These are phyloP conservation scores for Malassezia yamatoensis DNA, from an alignment of 1,284 basidiomycete genomes.

Conservation along the genomic window DNA sequence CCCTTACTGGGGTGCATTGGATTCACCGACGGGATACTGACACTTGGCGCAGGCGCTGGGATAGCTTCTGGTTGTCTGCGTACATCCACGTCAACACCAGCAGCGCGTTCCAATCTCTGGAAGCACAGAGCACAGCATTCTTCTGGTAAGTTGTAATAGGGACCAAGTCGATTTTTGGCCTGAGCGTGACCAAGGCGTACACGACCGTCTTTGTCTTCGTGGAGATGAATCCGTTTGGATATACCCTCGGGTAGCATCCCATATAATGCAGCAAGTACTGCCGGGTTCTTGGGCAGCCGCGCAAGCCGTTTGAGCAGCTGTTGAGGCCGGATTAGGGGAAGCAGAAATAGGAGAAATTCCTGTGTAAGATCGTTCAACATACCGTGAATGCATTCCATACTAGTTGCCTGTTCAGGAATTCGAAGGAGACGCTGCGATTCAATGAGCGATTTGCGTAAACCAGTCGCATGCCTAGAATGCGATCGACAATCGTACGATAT, in stretches of 20 bases:
- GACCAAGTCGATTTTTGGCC: not conserved
- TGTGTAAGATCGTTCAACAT: slow-evolving; percentile 50
- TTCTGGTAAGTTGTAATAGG: slow-evolving; percentile 30
- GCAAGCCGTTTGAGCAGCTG: slow-evolving; percentile 55
- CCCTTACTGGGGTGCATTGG: slow-evolving; percentile 25
- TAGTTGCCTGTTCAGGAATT: slow-evolving; percentile 98
- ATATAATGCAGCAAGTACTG: slow-evolving; percentile 44
- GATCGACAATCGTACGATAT: slow-evolving; percentile 77
- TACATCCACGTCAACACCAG: slow-evolving; percentile 22
- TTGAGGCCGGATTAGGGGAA: slow-evolving; percentile 69
- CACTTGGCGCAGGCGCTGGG: not conserved
- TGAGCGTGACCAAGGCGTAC: slow-evolving; percentile 9
- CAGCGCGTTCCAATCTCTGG: slow-evolving; percentile 25
- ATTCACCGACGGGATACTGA: slow-evolving; percentile 17
- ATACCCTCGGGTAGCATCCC: slow-evolving; percentile 23
- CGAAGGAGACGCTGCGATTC: slow-evolving; percentile 82
- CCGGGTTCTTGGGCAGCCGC: slow-evolving; percentile 44
- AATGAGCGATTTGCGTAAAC: slow-evolving; percentile 63
- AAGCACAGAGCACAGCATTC: slow-evolving; percentile 43
- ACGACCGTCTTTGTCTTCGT: slow-evolving; percentile 16
- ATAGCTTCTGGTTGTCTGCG: not conserved
- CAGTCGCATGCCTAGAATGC: slow-evolving; percentile 68
- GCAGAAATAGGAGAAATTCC: slow-evolving; percentile 89
- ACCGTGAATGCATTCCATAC: slow-evolving; percentile 98
- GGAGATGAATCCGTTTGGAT: slow-evolving; percentile 24